Conservation (phyloP, 2,329 filamentous ascomycete genomes). For the Aspergillus neotritici region DNA sequence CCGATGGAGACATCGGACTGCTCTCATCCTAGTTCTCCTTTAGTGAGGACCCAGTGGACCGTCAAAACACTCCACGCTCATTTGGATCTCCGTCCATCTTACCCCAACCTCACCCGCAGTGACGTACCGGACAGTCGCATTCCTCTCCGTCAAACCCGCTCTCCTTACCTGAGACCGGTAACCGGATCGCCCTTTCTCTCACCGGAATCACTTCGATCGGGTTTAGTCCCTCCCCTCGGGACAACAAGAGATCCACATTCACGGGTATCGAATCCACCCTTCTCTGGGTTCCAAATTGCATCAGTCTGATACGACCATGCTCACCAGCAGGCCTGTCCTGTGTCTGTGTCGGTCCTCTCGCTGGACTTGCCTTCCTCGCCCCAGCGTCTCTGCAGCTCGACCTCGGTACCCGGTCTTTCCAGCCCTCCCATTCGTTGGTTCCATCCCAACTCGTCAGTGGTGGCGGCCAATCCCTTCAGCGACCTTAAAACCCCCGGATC, state of each 20-base stretch:
- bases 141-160: too few species aligned
- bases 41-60: too few species aligned
- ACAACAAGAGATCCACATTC: constrained; percentile 16
- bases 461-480: constrained; percentile 11
- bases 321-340: not conserved
- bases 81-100: not conserved
- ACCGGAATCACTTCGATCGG: too few species aligned
- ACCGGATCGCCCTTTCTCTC: constrained; percentile 2
- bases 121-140: not conserved
- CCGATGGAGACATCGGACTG: too few species aligned
- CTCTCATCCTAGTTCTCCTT: too few species aligned
- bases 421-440: constrained; percentile 12
- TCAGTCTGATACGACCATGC: constrained; percentile 12
- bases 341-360: constrained; percentile 17
- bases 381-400: constrained; percentile 16
- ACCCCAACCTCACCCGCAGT: not conserved
- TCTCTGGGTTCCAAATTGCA: constrained; percentile 10
- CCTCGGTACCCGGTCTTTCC: constrained; percentile 26
- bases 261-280: constrained; percentile 15
- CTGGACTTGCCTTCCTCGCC: constrained; percentile 22
- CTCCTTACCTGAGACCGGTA: not conserved
- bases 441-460: constrained; percentile 11
- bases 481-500: constrained; percentile 15
- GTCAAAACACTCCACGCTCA: too few species aligned
- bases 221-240: not conserved